A percentile compares a stretch with the other conserved stretches of the same genome.
Evolutionary conservation across 2,329 filamentous ascomycete genomes (phyloP).

Genomic region (Fusarium udum): DNA sequence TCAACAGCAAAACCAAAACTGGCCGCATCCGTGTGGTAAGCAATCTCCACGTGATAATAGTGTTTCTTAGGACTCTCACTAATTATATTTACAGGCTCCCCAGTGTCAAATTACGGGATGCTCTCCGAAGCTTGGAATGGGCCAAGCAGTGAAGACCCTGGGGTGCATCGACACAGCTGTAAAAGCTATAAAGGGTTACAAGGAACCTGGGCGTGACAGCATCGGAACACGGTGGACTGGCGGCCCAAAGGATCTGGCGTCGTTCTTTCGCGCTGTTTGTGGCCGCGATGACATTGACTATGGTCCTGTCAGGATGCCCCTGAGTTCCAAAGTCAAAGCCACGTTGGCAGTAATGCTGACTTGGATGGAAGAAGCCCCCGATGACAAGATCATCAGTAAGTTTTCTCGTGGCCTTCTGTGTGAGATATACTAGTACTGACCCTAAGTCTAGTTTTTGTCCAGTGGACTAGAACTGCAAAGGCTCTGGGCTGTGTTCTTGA

Average conservation of each 20-base stretch:
- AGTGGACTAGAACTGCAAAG: conserved; percentile 47
- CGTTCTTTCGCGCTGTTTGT: conserved; percentile 40
- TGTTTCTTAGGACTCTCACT: neutral
- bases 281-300: neutral
- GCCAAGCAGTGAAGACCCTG: neutral
- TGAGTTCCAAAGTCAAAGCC: conserved; percentile 47
- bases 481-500: conserved; percentile 51
- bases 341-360: conserved; percentile 46
- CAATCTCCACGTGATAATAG: neutral
- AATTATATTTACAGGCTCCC: neutral
- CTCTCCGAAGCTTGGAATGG: neutral
- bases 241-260: fast-evolving
- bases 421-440: neutral
- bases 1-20: neutral
- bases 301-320: conserved; percentile 1
- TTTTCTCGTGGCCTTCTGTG: fast-evolving
- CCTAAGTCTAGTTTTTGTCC: conserved; percentile 45
- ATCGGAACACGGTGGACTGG: neutral
- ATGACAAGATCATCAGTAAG: conserved; percentile 54
- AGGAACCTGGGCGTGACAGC: conserved; percentile 41
- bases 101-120: neutral
- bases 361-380: conserved; percentile 45
- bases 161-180: neutral
- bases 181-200: fast-evolving
- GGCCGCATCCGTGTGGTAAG: neutral